These are phyloP conservation scores for Colletotrichum tropicale DNA, from an alignment of 2,329 filamentous ascomycete species.

Conservation along the genomic window DNA sequence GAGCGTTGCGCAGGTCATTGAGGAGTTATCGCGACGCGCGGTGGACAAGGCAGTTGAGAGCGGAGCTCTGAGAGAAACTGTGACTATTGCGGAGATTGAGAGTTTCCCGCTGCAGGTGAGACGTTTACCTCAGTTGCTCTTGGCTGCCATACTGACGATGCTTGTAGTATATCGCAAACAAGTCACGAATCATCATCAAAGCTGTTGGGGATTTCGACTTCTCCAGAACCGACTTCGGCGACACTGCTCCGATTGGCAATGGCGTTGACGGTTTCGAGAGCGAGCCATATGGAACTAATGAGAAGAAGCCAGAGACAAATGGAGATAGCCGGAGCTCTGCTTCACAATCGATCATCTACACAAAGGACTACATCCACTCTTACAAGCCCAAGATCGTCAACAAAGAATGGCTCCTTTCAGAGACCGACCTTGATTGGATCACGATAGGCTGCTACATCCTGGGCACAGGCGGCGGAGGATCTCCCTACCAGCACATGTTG, in stretches of 20 bases:
- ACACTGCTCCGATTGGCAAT: background rate
- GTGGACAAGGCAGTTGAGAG: background rate
- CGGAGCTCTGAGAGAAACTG: background rate
- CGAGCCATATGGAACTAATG: background rate
- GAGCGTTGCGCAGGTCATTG: background rate
- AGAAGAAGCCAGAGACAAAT: no score
- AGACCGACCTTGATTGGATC: conserved; percentile 31
- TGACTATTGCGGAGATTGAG: background rate
- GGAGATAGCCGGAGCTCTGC: rapidly evolving
- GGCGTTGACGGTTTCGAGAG: background rate
- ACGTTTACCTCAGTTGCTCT: rapidly evolving
- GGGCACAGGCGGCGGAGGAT: conserved; percentile 40
- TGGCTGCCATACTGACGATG: rapidly evolving
- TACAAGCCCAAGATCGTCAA: background rate
- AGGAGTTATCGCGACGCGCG: background rate
- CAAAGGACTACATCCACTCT: background rate
- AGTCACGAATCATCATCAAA: background rate
- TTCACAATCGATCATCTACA: background rate
- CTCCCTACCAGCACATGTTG: conserved; percentile 43
- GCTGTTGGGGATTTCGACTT: background rate
- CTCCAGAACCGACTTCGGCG: background rate
- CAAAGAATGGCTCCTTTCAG: background rate
- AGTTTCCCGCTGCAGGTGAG: background rate
- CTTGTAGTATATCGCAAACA: background rate
- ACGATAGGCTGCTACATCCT: conserved; percentile 39